These are phyloP conservation scores for Phlebiopsis gigantea DNA, from an alignment of 768 basidiomycete species.

Conservation along the genomic window DNA sequence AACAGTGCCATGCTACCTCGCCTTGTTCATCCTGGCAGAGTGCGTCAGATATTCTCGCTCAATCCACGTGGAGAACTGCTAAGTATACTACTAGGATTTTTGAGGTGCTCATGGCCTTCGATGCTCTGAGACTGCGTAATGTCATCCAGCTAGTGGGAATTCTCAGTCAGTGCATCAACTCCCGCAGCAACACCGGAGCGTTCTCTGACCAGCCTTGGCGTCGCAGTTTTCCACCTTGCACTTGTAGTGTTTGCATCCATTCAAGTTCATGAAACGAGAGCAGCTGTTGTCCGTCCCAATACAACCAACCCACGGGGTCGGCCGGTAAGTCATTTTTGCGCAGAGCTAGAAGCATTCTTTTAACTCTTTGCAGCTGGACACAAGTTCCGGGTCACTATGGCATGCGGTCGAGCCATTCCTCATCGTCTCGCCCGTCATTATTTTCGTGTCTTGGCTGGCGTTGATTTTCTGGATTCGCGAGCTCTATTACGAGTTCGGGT, in stretches of 20 bases:
- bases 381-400: slow-evolving; percentile 54
- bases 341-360: not conserved
- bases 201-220: not conserved
- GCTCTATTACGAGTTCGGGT: slow-evolving; percentile 84
- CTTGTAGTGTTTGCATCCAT: slow-evolving; percentile 70
- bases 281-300: slow-evolving; percentile 42
- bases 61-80: too few relatives aligned
- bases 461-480: slow-evolving; percentile 65
- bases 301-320: slow-evolving; percentile 17
- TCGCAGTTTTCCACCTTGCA: slow-evolving; percentile 66
- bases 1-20: slow-evolving; percentile 83
- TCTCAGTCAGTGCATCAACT: slow-evolving; percentile 39
- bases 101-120: slow-evolving; percentile 73
- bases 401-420: slow-evolving; percentile 56
- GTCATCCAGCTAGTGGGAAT: slow-evolving; percentile 75
- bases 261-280: slow-evolving; percentile 71
- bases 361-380: slow-evolving; percentile 35
- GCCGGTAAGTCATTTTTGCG: slow-evolving; percentile 32
- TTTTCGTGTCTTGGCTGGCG: slow-evolving; percentile 59
- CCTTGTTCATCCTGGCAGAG: slow-evolving; percentile 80
- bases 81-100: slow-evolving; percentile 49
- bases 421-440: slow-evolving; percentile 66
- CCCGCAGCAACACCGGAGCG: not conserved
- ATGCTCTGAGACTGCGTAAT: slow-evolving; percentile 77
- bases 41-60: slow-evolving; percentile 28